Base-by-base conservation (phyloP, 2,329 filamentous ascomycete genomes). In the Rugonectria rugulosa region DNA sequence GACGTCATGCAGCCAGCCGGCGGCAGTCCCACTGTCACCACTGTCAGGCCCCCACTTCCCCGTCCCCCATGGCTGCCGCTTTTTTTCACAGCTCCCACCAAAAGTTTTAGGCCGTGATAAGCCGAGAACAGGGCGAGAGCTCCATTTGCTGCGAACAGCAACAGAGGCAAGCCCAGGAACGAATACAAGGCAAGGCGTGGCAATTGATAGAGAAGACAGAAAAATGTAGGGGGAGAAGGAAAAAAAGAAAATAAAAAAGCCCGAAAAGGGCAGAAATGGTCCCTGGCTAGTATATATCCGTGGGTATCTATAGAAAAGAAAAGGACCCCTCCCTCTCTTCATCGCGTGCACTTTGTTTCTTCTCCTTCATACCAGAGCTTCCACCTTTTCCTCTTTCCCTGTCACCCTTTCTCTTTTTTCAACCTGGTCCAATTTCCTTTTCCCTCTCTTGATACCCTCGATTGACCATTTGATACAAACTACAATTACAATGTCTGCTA, bases 401-500 rank as follows among this genome's bases (percentile, higher is more conserved):
- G 51, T 60, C 51, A 56, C 59, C 47, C 40, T 29, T 46, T 58
- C 42, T 36, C 29, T 41, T 32, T 27, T 26, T 31, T n/a, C n/a
- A n/a, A n/a, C n/a, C n/a, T n/a, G n/a, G n/a, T n/a, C n/a, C n/a
- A n/a, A n/a, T n/a, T 37, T 51, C 29, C 37, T 42, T 56, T 31
- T 51, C 31, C 15, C 23, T 53, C 46, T 61, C 57, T 47, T 47
- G 65, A 68, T 67, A 68, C 63, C 63, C 31, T 52, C n/a, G 37
- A 48, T 40, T 47, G 57, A 59, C 56, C 49, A 63, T 49, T 54
- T 44, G 57, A 48, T 48, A 53, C 19, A 24, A 27, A 26, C 26
- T 14, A 38, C 24, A 37, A 24, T 29, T 41, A 61, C 29, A 51
- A 76, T 76, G 74, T 70, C 72, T 64, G 71, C 72, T 53, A 63